These are phyloP conservation scores for Backusella macrospora DNA, from an alignment of 192 early-diverging fungal species.

Conservation along the genomic window DNA sequence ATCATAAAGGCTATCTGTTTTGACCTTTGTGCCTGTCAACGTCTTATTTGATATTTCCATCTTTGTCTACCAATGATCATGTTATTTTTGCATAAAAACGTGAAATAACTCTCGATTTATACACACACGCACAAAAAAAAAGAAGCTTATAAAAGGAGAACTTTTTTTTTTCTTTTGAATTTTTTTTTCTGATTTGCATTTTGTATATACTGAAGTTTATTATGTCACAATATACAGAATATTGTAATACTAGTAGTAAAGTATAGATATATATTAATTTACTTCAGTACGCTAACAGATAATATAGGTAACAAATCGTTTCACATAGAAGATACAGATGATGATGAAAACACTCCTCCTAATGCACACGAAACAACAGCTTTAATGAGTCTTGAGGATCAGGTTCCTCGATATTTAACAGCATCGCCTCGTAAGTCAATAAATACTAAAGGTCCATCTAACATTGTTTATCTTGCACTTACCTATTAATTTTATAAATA, in stretches of 20 bases:
- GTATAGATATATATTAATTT: background rate
- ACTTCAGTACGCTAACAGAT: background rate
- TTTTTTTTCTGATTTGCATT: background rate
- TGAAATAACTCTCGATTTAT: background rate
- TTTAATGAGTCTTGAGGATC: constrained; percentile 10
- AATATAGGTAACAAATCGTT: background rate
- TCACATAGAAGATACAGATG: constrained; percentile 21
- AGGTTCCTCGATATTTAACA: constrained; percentile 27
- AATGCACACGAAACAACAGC: constrained; percentile 14
- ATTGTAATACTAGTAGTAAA: constrained; percentile 8
- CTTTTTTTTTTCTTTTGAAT: background rate
- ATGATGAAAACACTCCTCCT: constrained; percentile 21
- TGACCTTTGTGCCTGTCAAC: background rate
- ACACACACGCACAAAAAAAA: background rate
- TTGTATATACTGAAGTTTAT: constrained; percentile 1
- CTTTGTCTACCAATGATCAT: constrained; percentile 1
- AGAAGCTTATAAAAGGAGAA: constrained; percentile 7
- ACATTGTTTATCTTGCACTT: background rate
- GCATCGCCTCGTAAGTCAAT: constrained; percentile 30
- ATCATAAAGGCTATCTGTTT: background rate
- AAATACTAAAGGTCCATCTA: background rate
- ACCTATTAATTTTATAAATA: background rate
- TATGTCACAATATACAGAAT: constrained; percentile 7
- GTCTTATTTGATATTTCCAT: background rate
- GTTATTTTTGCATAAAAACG: constrained; percentile 17